Percentiles rank a stretch among this genome's conserved stretches.
Evolutionary conservation across 208 protist genomes (phyloP).

Genomic region (Leishmania braziliensis): DNA sequence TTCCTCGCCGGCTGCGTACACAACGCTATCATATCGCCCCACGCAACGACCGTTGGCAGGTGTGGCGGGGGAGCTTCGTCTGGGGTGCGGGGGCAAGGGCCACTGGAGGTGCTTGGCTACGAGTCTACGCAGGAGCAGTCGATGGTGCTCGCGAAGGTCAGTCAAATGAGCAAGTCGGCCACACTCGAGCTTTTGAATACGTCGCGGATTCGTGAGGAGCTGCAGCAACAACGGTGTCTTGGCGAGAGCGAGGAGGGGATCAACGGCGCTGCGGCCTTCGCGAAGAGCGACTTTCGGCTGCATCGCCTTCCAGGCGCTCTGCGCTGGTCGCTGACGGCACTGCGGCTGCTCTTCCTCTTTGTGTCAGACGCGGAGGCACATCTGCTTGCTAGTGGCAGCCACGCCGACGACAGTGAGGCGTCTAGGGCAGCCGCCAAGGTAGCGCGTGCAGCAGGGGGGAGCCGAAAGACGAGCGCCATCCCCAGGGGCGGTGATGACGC

Average conservation of each 20-base stretch:
- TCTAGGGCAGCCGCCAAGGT: background rate
- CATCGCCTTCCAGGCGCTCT: constrained; percentile 30
- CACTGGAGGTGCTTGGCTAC: constrained; percentile 37
- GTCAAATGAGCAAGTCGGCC: constrained; percentile 9
- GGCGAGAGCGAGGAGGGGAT: background rate
- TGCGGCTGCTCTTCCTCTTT: constrained; percentile 28
- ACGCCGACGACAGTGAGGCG: background rate
- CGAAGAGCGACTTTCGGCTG: constrained; percentile 17
- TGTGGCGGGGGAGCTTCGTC: background rate
- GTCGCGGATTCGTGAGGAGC: constrained; percentile 20
- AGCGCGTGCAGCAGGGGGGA: background rate
- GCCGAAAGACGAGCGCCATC: background rate
- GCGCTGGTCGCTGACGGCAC: constrained; percentile 21
- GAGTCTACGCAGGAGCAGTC: constrained; percentile 33
- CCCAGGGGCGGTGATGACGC: background rate
- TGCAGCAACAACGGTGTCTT: constrained; percentile 2
- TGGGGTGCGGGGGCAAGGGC: constrained; percentile 11
- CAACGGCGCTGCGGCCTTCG: constrained; percentile 4
- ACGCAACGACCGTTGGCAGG: background rate
- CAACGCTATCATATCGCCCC: constrained; percentile 24
- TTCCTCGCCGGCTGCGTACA: constrained; percentile 30
- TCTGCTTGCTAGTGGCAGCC: background rate
- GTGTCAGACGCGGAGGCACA: constrained; percentile 16
- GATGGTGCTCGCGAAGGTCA: constrained; percentile 24
- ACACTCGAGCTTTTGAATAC: constrained; percentile 22